Percentiles rank a stretch among this genome's conserved stretches.
phyloP scores from a whole-genome alignment of 768 basidiomycete genomes.

The Pulveroboletus frians region DNA sequence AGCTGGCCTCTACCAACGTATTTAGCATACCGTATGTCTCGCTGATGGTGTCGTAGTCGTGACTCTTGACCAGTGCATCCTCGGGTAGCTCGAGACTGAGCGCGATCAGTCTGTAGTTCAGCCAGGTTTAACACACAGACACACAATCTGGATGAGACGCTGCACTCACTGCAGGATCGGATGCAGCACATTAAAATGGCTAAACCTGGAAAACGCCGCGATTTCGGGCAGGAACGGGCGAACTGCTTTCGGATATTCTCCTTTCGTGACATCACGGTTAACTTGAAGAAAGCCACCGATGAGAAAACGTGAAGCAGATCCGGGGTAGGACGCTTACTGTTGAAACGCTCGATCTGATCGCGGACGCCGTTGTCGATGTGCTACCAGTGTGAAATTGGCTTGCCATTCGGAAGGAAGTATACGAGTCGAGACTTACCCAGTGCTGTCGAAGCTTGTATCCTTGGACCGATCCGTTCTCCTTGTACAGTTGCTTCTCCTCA shows the following conservation, averaged over 20 bases:
- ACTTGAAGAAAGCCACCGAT: conserved; percentile 36
- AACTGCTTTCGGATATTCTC: conserved; percentile 44
- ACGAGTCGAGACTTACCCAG: conserved; percentile 32
- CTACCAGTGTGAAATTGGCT: conserved; percentile 27
- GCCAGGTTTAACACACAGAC: neutral
- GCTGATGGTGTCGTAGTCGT: conserved; percentile 38
- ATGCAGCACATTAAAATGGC: conserved; percentile 48
- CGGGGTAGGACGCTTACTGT: conserved; percentile 36
- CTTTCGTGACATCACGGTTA: conserved; percentile 43
- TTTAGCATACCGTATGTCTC: conserved; percentile 38
- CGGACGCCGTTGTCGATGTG: conserved; percentile 57
- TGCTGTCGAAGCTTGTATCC: conserved; percentile 50
- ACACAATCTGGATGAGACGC: neutral
- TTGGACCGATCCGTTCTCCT: conserved; percentile 43
- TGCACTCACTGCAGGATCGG: conserved; percentile 38
- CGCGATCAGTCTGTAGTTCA: conserved; percentile 39
- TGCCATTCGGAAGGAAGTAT: neutral
- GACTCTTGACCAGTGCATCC: conserved; percentile 44
- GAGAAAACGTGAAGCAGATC: neutral
- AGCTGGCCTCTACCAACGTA: neutral
- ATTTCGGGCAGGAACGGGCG: conserved; percentile 52
- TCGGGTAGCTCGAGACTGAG: conserved; percentile 52
- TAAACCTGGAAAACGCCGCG: conserved; percentile 43
- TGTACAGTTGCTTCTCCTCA: conserved; percentile 42
- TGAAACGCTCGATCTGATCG: conserved; percentile 62